A percentile compares a stretch with the other conserved stretches of the same genome.
phyloP scores from a whole-genome alignment of 1,139 yeast species.

The Saccharomyces hybrid region DNA sequence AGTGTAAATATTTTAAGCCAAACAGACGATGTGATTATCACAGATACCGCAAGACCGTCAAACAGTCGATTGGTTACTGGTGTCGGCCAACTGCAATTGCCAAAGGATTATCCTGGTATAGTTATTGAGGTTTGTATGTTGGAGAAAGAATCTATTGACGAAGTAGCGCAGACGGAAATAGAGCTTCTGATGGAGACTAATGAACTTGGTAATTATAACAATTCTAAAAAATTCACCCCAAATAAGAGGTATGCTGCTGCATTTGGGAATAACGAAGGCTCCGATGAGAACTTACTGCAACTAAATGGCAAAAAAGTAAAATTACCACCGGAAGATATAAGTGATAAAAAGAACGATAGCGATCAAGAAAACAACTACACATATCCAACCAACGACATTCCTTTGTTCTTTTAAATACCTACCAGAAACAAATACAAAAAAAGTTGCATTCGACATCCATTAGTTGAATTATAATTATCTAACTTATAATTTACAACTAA shows the following conservation, averaged over 20 bases:
- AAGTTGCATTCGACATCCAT: slow-evolving; percentile 3
- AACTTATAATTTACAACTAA: neutral
- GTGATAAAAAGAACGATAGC: neutral
- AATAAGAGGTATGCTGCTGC: neutral
- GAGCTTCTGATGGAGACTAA: slow-evolving; percentile 20
- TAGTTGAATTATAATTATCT: neutral
- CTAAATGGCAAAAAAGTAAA: neutral
- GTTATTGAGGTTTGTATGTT: slow-evolving; percentile 55
- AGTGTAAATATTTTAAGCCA: slow-evolving; percentile 33
- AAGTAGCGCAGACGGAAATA: slow-evolving; percentile 20
- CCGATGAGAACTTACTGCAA: neutral
- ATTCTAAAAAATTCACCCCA: neutral
- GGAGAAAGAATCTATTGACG: slow-evolving; percentile 36
- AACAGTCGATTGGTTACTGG: neutral
- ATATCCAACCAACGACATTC: slow-evolving; percentile 23
- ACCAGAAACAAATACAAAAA: no score
- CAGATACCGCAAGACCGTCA: slow-evolving; percentile 21
- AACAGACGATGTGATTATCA: slow-evolving; percentile 24
- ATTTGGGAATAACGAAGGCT: neutral
- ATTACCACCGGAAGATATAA: neutral
- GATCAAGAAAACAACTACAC: slow-evolving; percentile 9
- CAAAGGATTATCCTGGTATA: slow-evolving; percentile 47
- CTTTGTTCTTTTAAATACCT: slow-evolving; percentile 30
- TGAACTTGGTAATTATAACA: slow-evolving; percentile 6
- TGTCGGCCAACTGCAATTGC: slow-evolving; percentile 22